Base-by-base conservation (phyloP, 2,329 filamentous ascomycete species). In the Atkinsonella texensis region DNA sequence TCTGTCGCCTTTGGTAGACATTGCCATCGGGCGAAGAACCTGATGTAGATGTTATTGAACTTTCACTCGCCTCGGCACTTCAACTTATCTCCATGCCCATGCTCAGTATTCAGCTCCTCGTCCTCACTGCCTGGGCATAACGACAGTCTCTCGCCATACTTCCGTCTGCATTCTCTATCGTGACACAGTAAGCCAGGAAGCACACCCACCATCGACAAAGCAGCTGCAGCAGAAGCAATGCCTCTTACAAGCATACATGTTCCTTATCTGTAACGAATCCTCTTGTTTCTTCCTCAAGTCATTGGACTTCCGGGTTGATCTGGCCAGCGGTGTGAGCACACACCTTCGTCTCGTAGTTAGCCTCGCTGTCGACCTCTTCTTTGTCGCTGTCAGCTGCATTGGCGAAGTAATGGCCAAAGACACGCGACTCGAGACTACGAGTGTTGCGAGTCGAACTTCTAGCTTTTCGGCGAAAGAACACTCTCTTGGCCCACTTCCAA, bases 401-500 rank as follows among this genome's bases (percentile, higher is more conserved):
- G 17, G 52, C 58, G 41, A 63, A 62, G 53, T 66, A 68, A 49
- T 58, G 41, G 7, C 64, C 65, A 55, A 68, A 68, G 1, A 62
- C 57, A 9, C 66, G 63, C 1, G 59, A 62, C 54, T 68, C 64
- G 2, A 67, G 43, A 43, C 68, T 63, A 8, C 50, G 28, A 10
- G 58, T 56, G n/a, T 52, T 57, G 0, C 55, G 48, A 0, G 56
- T 53, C 13, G 33, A 23, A 50, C 60, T 62, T 32, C 58, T 58
- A n/a, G 53, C 53, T 15, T 28, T 20, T 23, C 33, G 53, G 11
- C 55, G 55, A 38, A 49, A 55, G 44, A 64, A 69, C n/a, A 69
- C 51, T 15, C 83, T 69, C 73, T 89, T 88, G 12, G 70, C 67
- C 51, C 76, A 83, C 68, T 88, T 88, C 83, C 83, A 89, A 0